These are phyloP conservation scores for Purpureocillium lavendulum DNA, from an alignment of 2,329 filamentous ascomycete species.

Conservation along the genomic window DNA sequence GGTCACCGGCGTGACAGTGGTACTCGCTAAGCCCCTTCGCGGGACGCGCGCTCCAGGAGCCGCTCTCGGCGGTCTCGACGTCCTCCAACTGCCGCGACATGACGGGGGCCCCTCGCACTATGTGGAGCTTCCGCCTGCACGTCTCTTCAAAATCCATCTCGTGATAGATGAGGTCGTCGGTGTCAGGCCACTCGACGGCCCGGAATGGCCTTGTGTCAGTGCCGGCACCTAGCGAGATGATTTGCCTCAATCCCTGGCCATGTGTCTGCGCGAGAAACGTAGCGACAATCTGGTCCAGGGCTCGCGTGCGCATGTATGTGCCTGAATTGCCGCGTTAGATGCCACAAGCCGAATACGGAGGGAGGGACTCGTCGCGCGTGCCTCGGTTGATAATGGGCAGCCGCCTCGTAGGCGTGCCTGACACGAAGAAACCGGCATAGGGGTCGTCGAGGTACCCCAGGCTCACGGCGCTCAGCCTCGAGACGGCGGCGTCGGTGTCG, in stretches of 20 bases:
- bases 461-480: constrained; percentile 79
- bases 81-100: constrained; percentile 30
- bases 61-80: constrained; percentile 17
- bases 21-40: constrained; percentile 31
- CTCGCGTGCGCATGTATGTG: constrained; percentile 84
- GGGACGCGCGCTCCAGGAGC: constrained; percentile 35
- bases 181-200: constrained; percentile 42
- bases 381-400: constrained; percentile 93
- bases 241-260: constrained; percentile 49
- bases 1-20: constrained; percentile 58
- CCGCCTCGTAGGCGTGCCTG: constrained; percentile 49
- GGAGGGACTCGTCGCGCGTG: constrained; percentile 25
- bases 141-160: constrained; percentile 84
- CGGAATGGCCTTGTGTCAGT: constrained; percentile 87
- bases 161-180: constrained; percentile 61
- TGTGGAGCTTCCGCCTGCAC: constrained; percentile 55
- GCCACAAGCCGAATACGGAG: not conserved
- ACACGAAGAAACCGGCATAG: constrained; percentile 65
- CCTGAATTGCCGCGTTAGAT: constrained; percentile 39
- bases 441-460: constrained; percentile 77
- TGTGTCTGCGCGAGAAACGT: constrained; percentile 51
- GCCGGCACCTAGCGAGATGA: constrained; percentile 86
- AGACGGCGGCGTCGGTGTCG: constrained; percentile 84
- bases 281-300: constrained; percentile 69
- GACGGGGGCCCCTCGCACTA: constrained; percentile 36